Percentiles rank a stretch among this genome's conserved stretches.
phyloP scores from a whole-genome alignment of 441 rosid genomes.

The Omphalea diandra region DNA sequence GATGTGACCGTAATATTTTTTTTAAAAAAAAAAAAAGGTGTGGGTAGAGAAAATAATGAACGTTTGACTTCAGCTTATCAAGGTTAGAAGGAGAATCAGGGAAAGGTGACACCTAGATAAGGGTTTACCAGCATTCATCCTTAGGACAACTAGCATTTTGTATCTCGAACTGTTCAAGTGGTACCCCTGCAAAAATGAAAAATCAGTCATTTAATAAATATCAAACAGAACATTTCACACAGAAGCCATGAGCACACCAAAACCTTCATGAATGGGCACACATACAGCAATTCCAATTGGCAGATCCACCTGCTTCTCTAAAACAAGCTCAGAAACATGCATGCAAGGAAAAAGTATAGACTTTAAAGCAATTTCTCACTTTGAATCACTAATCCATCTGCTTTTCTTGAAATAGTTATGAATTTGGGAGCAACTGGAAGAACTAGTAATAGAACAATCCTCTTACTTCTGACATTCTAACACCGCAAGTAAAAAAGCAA shows the following conservation, averaged over 20 bases:
- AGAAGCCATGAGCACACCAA: not conserved
- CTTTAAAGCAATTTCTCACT: no score
- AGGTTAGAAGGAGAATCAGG: not conserved
- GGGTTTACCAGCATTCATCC: conserved; percentile 49
- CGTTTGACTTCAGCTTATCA: no score
- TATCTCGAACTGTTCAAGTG: conserved; percentile 29
- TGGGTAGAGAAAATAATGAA: no score
- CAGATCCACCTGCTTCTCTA: conserved; percentile 2
- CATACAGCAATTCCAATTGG: not conserved
- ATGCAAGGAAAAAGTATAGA: not conserved
- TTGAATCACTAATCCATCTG: not conserved
- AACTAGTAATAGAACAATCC: not conserved
- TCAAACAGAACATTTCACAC: not conserved
- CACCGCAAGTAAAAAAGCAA: not conserved
- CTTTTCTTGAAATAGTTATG: not conserved
- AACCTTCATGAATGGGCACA: not conserved
- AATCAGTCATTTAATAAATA: not conserved
- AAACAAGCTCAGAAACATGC: not conserved
- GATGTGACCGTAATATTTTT: conserved; percentile 55
- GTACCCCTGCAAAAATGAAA: conserved; percentile 35
- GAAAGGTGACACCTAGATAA: not conserved
- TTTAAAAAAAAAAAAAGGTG: conserved; percentile 2
- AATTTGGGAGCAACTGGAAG: conserved; percentile 1
- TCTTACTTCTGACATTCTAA: not conserved
- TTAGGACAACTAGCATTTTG: conserved; percentile 29